These are phyloP conservation scores for Fusarium piperis DNA, from an alignment of 2,329 filamentous ascomycete genomes.

Conservation along the genomic window DNA sequence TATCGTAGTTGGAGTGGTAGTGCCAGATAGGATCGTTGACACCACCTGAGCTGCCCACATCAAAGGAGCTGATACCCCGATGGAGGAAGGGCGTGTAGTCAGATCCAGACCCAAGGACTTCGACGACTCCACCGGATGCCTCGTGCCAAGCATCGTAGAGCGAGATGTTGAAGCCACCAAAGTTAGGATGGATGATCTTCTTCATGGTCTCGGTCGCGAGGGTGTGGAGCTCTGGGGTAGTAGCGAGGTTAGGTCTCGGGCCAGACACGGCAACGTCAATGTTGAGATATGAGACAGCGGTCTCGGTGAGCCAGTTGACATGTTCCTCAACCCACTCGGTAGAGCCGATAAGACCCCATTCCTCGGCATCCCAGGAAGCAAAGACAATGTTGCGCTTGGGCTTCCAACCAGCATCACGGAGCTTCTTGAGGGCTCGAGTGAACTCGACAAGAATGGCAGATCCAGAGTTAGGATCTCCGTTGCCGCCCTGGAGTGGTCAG, in stretches of 20 bases:
- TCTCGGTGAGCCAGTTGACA: conserved; percentile 76
- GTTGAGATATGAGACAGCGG: conserved; percentile 81
- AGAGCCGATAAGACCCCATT: conserved; percentile 82
- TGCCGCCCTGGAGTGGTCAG: conserved; percentile 65
- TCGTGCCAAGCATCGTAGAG: conserved; percentile 55
- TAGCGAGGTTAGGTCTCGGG: conserved; percentile 63
- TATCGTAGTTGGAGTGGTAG: conserved; percentile 88
- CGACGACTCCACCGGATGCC: conserved; percentile 49
- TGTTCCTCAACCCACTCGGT: conserved; percentile 91
- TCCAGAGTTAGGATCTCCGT: conserved; percentile 85
- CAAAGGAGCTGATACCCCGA: conserved; percentile 57
- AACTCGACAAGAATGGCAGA: conserved; percentile 81
- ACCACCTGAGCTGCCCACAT: conserved; percentile 62
- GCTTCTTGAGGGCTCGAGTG: conserved; percentile 74
- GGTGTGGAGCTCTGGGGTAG: conserved; percentile 74
- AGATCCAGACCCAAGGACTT: conserved; percentile 71
- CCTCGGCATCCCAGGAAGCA: conserved; percentile 76
- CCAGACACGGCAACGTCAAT: conserved; percentile 76
- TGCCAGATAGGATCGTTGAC: conserved; percentile 69
- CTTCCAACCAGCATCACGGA: conserved; percentile 79
- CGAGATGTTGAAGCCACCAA: conserved; percentile 58
- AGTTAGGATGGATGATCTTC: conserved; percentile 67
- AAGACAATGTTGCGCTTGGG: conserved; percentile 79
- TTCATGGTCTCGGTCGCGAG: conserved; percentile 70
- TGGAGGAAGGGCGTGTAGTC: conserved; percentile 76